phyloP scores from a whole-genome alignment of 495 filamentous ascomycete genomes.

The Penicillium roqueforti region DNA sequence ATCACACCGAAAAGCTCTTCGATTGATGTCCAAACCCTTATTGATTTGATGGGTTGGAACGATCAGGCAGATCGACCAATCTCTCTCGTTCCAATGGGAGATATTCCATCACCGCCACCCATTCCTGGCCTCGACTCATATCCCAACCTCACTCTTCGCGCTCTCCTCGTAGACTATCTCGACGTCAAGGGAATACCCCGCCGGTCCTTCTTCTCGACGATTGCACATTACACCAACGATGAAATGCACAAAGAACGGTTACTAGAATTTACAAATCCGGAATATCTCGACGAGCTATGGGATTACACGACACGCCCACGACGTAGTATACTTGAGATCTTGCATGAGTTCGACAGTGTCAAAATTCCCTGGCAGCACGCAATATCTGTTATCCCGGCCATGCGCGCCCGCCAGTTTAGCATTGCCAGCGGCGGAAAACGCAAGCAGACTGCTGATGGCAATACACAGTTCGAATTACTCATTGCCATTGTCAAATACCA shows the following conservation, averaged over 20 bases:
- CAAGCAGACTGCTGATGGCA: slow-evolving; percentile 35
- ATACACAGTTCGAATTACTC: slow-evolving; percentile 65
- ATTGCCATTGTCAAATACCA: slow-evolving; percentile 90
- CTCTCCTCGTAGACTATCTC: slow-evolving; percentile 72
- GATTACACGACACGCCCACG: slow-evolving; percentile 94
- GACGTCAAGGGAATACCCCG: slow-evolving; percentile 87
- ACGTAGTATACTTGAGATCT: slow-evolving; percentile 83
- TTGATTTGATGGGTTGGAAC: slow-evolving; percentile 73
- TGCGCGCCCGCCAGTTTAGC: slow-evolving; percentile 81
- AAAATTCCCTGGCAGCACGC: slow-evolving; percentile 72
- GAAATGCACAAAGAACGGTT: slow-evolving; percentile 74
- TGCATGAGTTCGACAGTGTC: slow-evolving; percentile 84
- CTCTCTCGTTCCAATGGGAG: slow-evolving; percentile 34
- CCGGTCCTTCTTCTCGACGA: slow-evolving; percentile 73
- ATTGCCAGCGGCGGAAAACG: slow-evolving; percentile 69
- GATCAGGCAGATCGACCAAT: slow-evolving; percentile 63
- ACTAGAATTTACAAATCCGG: slow-evolving; percentile 70
- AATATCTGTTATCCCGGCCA: slow-evolving; percentile 64
- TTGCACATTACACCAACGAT: slow-evolving; percentile 70
- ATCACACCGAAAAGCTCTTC: slow-evolving; percentile 86
- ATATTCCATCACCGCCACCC: slow-evolving; percentile 35
- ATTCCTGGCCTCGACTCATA: slow-evolving; percentile 41
- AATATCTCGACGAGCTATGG: slow-evolving; percentile 82
- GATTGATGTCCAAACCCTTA: slow-evolving; percentile 67
- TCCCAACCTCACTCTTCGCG: slow-evolving; percentile 60